Evolutionary conservation across 2,329 filamentous ascomycete genomes (phyloP).

Genomic region (Stemphylium lycopersici): DNA sequence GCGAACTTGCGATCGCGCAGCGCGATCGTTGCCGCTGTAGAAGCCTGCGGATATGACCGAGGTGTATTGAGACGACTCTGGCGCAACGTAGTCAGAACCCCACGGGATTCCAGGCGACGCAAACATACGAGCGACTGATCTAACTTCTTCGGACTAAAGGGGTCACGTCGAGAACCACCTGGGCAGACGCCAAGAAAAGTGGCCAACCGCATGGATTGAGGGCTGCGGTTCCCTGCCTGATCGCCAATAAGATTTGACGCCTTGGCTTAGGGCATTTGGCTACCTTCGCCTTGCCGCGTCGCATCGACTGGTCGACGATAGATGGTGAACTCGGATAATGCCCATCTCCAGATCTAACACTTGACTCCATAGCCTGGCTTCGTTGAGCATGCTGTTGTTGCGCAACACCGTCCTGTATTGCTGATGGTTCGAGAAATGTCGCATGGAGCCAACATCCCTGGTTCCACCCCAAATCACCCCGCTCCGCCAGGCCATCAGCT

Average conservation of each 20-base stretch:
- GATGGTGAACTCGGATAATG: neutral
- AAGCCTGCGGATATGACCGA: neutral
- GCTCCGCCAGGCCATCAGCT: neutral
- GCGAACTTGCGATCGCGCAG: slow-evolving; percentile 6
- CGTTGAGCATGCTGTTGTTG: neutral
- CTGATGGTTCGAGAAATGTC: neutral
- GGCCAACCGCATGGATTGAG: neutral
- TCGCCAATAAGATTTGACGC: neutral
- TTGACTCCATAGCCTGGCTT: neutral
- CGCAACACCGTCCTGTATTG: no score
- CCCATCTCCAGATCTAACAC: neutral
- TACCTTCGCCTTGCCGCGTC: neutral
- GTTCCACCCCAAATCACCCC: neutral
- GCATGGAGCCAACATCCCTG: neutral
- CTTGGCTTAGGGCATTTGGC: neutral
- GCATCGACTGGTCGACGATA: neutral
- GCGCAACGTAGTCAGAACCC: neutral
- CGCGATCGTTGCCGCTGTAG: slow-evolving; percentile 5
- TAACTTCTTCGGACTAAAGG: neutral
- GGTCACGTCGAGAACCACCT: slow-evolving; percentile 1
- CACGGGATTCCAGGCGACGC: neutral
- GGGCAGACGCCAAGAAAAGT: slow-evolving; percentile 2
- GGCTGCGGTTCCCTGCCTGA: slow-evolving; percentile 1
- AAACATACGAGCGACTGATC: neutral
- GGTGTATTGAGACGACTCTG: slow-evolving; percentile 6